Percentiles rank a stretch among this genome's conserved stretches.
phyloP scores from a whole-genome alignment of 116 monocot species.

The Zostera marina region DNA sequence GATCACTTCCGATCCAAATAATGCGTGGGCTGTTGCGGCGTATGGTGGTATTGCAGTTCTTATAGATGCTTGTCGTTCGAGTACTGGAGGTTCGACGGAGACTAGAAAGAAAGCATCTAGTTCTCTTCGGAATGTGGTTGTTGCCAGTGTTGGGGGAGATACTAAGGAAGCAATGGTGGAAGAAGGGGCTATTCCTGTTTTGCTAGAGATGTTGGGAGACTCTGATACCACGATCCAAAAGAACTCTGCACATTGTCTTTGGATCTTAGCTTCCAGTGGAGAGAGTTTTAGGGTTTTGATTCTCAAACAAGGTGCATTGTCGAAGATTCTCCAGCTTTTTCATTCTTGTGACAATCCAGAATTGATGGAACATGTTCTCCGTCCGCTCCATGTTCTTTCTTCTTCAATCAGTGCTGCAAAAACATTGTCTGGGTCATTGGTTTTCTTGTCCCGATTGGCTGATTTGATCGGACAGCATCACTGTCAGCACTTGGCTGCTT shows the following conservation, averaged over 20 bases:
- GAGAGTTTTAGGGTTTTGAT: constrained; percentile 29
- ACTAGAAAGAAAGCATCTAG: constrained; percentile 26
- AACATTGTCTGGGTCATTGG: constrained; percentile 13
- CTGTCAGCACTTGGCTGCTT: constrained; percentile 24
- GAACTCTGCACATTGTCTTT: constrained; percentile 45
- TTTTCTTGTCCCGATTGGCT: constrained; percentile 27
- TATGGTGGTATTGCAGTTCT: constrained; percentile 61
- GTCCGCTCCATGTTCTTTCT: constrained; percentile 44
- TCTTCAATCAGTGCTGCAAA: constrained; percentile 17
- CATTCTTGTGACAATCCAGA: constrained; percentile 19
- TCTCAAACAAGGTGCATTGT: constrained; percentile 22
- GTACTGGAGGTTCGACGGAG: constrained; percentile 13
- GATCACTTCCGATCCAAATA: constrained; percentile 40
- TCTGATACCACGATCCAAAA: constrained; percentile 7
- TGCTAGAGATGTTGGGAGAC: constrained; percentile 29
- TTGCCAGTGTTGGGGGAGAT: constrained; percentile 20
- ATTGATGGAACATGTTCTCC: constrained; percentile 27
- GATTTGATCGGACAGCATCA: constrained; percentile 25
- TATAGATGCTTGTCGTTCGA: constrained; percentile 38
- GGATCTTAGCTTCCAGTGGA: constrained; percentile 29
- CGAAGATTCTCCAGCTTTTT: constrained; percentile 27
- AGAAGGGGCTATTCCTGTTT: constrained; percentile 49
- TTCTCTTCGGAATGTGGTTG: constrained; percentile 34
- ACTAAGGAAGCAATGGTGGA: constrained; percentile 35
- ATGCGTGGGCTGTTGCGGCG: constrained; percentile 67